These are phyloP conservation scores for Cytospora paraplurivora DNA, from an alignment of 2,329 filamentous ascomycete genomes.

Conservation along the genomic window DNA sequence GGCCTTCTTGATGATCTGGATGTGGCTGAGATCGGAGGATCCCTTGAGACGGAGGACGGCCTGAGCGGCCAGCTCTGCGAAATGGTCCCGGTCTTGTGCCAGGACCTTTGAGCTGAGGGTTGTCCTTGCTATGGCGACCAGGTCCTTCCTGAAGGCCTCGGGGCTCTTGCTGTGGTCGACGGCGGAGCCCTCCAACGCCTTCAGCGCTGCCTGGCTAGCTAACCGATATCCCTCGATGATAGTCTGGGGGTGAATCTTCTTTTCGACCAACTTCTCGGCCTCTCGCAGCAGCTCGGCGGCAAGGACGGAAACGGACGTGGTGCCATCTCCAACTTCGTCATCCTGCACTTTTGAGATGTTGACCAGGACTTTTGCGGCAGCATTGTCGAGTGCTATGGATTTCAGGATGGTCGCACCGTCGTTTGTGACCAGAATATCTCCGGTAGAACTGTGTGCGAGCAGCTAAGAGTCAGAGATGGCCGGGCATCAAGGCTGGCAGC, in stretches of 20 bases:
- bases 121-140: slow-evolving; percentile 87
- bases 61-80: slow-evolving; percentile 85
- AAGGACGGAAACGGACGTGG: slow-evolving; percentile 94
- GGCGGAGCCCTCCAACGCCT: slow-evolving; percentile 79
- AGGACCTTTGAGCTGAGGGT: slow-evolving; percentile 97
- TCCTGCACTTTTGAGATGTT: slow-evolving; percentile 99
- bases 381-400: slow-evolving; percentile 97
- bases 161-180: slow-evolving; percentile 87
- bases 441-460: slow-evolving; percentile 69
- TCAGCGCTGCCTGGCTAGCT: slow-evolving; percentile 85
- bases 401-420: slow-evolving; percentile 98
- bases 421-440: slow-evolving; percentile 98
- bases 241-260: slow-evolving; percentile 98
- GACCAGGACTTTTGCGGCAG: slow-evolving; percentile 95
- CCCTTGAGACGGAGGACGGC: slow-evolving; percentile 88
- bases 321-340: slow-evolving; percentile 97
- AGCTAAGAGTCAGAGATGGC: slow-evolving; percentile 23
- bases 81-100: slow-evolving; percentile 89
- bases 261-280: slow-evolving; percentile 94
- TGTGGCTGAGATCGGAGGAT: slow-evolving; percentile 92
- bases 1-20: slow-evolving; percentile 99
- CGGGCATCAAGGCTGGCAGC: not conserved
- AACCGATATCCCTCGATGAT: slow-evolving; percentile 99
- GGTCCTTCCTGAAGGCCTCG: slow-evolving; percentile 84
- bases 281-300: slow-evolving; percentile 94